Percentiles rank a stretch among this genome's conserved stretches.
phyloP scores from a whole-genome alignment of 176 grass and related monocot species.

The Musa acuminata region DNA sequence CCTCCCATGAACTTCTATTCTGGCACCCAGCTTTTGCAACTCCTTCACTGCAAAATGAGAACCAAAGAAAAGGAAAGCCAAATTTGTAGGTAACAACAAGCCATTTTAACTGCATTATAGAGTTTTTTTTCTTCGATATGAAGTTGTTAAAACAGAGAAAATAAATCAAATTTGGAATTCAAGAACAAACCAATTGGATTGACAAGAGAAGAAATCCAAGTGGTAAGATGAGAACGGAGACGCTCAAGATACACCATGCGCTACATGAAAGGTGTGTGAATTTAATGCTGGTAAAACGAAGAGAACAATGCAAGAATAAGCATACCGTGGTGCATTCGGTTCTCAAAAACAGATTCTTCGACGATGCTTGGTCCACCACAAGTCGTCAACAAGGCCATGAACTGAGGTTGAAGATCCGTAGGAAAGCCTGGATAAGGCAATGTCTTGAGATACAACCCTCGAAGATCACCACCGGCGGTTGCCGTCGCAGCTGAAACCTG shows the following conservation, averaged over 20 bases:
- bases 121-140: too few relatives aligned
- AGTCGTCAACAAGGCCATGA: conserved; percentile 17
- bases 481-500: conserved; percentile 8
- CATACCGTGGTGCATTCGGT: conserved; percentile 22
- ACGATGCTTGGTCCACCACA: conserved; percentile 11
- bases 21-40: conserved; percentile 15
- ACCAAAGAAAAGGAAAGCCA: neutral
- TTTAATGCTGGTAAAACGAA: too few relatives aligned
- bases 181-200: too few relatives aligned
- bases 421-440: conserved; percentile 15
- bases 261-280: too few relatives aligned
- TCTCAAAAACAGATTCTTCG: conserved; percentile 19
- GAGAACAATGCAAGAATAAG: neutral
- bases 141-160: too few relatives aligned
- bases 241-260: too few relatives aligned
- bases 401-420: conserved; percentile 21
- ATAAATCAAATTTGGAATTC: too few relatives aligned
- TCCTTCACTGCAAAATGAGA: conserved; percentile 9
- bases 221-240: too few relatives aligned
- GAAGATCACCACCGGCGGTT: neutral
- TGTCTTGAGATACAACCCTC: conserved; percentile 17
- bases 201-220: too few relatives aligned
- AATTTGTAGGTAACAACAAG: too few relatives aligned
- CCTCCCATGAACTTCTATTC: neutral
- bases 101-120: too few relatives aligned